phyloP scores from a whole-genome alignment of 306 rosid genomes.

The Pyrus betulifolia region DNA sequence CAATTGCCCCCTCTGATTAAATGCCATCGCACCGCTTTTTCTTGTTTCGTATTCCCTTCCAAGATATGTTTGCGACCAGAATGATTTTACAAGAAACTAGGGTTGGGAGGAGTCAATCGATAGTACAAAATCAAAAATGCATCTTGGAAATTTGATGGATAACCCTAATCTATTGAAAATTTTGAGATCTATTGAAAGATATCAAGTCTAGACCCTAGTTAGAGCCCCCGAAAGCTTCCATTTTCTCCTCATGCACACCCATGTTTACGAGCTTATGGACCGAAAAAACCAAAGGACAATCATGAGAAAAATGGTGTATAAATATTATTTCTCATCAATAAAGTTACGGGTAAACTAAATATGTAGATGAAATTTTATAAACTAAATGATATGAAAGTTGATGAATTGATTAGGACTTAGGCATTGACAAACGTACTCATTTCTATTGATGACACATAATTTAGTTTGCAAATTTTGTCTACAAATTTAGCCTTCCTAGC shows the following conservation, averaged over 20 bases:
- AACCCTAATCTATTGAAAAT: too few relatives aligned
- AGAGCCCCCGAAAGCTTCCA: background rate
- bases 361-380: too few relatives aligned
- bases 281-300: too few relatives aligned
- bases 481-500: too few relatives aligned
- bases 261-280: too few relatives aligned
- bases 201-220: background rate
- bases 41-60: conserved; percentile 36
- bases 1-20: conserved; percentile 25
- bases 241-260: background rate
- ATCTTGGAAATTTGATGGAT: background rate
- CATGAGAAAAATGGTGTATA: too few relatives aligned
- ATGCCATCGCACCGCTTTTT: conserved; percentile 30
- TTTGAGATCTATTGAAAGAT: background rate
- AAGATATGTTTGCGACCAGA: conserved; percentile 17
- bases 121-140: background rate
- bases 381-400: too few relatives aligned
- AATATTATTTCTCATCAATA: background rate
- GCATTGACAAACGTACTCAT: too few relatives aligned
- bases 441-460: too few relatives aligned
- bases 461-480: too few relatives aligned
- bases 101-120: conserved; percentile 19
- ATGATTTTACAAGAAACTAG: background rate
- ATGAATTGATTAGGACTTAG: too few relatives aligned
- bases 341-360: too few relatives aligned